Base-by-base conservation (phyloP, 2,329 filamentous ascomycete species). In the Macrophomina pseudophaseolina region DNA sequence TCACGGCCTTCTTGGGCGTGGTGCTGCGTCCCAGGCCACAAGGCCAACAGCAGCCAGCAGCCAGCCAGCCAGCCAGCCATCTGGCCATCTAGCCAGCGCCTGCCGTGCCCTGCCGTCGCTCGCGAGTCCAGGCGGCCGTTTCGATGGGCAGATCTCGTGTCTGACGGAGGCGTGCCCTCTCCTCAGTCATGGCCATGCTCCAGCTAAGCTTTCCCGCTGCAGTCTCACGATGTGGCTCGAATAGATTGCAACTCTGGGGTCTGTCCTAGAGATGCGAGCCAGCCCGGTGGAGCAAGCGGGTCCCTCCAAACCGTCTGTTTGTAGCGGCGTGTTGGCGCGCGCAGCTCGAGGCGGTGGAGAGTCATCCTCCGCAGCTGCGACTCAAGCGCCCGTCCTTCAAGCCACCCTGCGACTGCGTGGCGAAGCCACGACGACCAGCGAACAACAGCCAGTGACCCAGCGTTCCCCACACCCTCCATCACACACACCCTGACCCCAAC, bases 221-320 rank as follows among this genome's bases (percentile, higher is more conserved):
- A 11, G 58, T 62, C 58, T 62, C 58, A 62, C 44, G 44, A 62
- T 35, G 44, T 62, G 58, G 46, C 59, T 63, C 60, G 48, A 64
- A 42, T 64, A 53, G 48, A 64, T 64, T 64, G 60, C 38, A 16
- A 64, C 49, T 52, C 60, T 52, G 49, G 60, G 49, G 59, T 64
- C 33, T 23, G 42, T 49, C 46, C n/a, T 46, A 16, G 5, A 28
- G 51, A 53, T 53, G 51, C 51, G 51, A 16, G 51, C 53, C 14
- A 18, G 53, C 53, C 53, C 33, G 53, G 53, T 56, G 53, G 32
- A 35, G 30, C 51, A 23, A 33, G 33, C 33, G n/a, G 53, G 42
- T 44, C 42, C 42, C 42, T 58, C 33, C 40, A 59, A 59, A 59
- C 56, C 46, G 40, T 52, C 33, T 52, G 49, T 28, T 52, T 23